Evolutionary conservation across 2,329 filamentous ascomycete genomes (phyloP), one percentile per base, ranked within the genome.

Genomic region (Penicillium sp.): DNA sequence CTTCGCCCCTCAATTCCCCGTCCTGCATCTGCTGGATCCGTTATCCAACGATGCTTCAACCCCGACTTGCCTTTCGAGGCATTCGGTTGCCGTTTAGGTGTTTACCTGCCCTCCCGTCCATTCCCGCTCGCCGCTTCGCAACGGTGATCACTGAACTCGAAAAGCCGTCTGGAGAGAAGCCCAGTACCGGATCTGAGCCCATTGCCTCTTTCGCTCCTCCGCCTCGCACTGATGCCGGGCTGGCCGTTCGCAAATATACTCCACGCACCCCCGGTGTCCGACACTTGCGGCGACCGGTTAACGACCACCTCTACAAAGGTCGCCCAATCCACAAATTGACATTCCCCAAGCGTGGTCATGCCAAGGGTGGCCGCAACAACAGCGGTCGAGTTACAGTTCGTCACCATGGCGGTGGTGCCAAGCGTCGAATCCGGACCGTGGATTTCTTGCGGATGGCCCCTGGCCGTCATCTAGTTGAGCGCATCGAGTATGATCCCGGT

Each of bases 281-380:
- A 62, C 93, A 98, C 79, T 76, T 98, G 56, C 86, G 85, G 68
- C 82, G 93, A 35, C 89, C 93, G 11, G 85, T 96, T 71, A 97
- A 97, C 71, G 89, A 96, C 63, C 93, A 98, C 69, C 75, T 98
- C 37, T 97, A 89, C 89, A 96, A 95, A 72, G 93, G 93, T 48
- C 79, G 89, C 46, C 88, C 93, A 0, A 83, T 86, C 57, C 76
- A 87, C 27, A 81, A 84, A 41, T 78, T 98, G 68, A 98, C 94
- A 9, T 87, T 89, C 62, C 82, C 89, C 29, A 95, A 96, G 69
- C 91, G 91, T 69, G 93, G 93, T 13, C 89, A 95, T 61, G 84
- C 81, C 42, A 93, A 95, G 69, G 94, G 93, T 69, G 93, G 93
- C 35, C 82, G 93, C 60, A 98, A 98, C 69, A 86, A 87, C 63